Evolutionary conservation across 2,329 filamentous ascomycete genomes (phyloP), one percentile per base, ranked within the genome.

Genomic region (Alternaria brassicae): DNA sequence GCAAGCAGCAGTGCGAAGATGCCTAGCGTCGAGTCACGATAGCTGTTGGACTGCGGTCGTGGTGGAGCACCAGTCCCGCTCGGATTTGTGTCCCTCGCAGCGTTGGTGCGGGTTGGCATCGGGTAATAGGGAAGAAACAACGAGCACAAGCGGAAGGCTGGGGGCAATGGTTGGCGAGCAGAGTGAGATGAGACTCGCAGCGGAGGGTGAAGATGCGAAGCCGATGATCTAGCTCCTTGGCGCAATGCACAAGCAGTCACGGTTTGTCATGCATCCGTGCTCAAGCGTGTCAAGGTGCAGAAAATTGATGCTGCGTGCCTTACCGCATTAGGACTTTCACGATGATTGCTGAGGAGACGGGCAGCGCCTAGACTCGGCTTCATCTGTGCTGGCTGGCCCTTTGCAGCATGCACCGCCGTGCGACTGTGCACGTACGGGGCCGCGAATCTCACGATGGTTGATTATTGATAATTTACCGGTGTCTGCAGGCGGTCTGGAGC

Each of bases 1-100:
- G 86, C 82, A 66, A 97, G 68, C 49, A 87, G 66, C 61, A 74
- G 63, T 10, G 69, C 62, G 51, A 77, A 69, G 55, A 73, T 42
- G 58, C 51, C 48, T 61, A 68, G 70, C 60, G 63, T 62, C 56
- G 71, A 67, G 69, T 72, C 72, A 73, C 72, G 72, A 74, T 73
- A 68, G 70, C 62, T 61, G 69, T 63, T 68, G 60, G 57, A 61
- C 41, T 56, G 61, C 27, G 53, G 44, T 40, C 47, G 58, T 61
- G 67, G 61, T 64, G 60, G 61, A 68, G 68, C 60, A 61, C 58
- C 65, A 68, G 63, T 67, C 37, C 56, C 58, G 64, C 49, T 44
- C 51, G 67, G 51, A 62, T 56, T 72, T 72, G 74, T 76, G 74
- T 72, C 72, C 61, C 48, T 58, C 62, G 65, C 58, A 55, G 73